Percentiles rank a stretch among this genome's conserved stretches.
Evolutionary conservation across 345 rosid genomes (phyloP).

Genomic region (Lenwebbia sp.): DNA sequence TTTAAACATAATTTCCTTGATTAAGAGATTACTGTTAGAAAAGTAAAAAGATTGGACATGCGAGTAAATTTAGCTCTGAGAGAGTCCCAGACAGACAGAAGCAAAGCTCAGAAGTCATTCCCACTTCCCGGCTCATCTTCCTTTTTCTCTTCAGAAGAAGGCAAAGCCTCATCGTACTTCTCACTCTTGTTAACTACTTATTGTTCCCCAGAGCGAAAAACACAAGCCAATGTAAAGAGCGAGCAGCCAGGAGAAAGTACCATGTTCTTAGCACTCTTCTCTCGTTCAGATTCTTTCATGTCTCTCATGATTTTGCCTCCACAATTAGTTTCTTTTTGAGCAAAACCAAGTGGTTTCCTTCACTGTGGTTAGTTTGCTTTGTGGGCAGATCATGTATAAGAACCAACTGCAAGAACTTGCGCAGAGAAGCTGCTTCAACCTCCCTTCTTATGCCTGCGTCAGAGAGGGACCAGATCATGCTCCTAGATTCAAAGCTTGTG

Average conservation of each 20-base stretch:
- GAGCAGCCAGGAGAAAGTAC: neutral
- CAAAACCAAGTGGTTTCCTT: neutral
- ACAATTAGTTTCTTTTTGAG: neutral
- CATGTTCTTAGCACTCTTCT: neutral
- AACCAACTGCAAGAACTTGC: slow-evolving; percentile 99
- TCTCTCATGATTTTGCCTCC: neutral
- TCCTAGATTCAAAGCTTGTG: slow-evolving; percentile 90
- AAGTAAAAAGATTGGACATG: no score
- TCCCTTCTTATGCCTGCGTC: slow-evolving; percentile 81
- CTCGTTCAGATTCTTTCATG: neutral
- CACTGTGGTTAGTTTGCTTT: neutral
- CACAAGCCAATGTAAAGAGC: neutral
- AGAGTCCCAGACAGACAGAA: neutral
- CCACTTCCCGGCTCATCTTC: neutral
- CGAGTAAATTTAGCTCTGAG: neutral
- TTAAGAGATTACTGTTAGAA: neutral
- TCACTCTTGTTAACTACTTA: neutral
- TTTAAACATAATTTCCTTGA: neutral
- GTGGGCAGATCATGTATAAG: slow-evolving; percentile 60
- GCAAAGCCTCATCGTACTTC: neutral
- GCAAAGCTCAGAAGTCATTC: neutral
- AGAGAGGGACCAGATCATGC: slow-evolving; percentile 99
- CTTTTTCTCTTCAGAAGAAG: neutral
- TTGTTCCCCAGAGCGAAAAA: neutral
- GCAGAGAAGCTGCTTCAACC: slow-evolving; percentile 96